Evolutionary conservation across 176 grass and related monocot genomes (phyloP).

Genomic region (Luzula sylvatica): DNA sequence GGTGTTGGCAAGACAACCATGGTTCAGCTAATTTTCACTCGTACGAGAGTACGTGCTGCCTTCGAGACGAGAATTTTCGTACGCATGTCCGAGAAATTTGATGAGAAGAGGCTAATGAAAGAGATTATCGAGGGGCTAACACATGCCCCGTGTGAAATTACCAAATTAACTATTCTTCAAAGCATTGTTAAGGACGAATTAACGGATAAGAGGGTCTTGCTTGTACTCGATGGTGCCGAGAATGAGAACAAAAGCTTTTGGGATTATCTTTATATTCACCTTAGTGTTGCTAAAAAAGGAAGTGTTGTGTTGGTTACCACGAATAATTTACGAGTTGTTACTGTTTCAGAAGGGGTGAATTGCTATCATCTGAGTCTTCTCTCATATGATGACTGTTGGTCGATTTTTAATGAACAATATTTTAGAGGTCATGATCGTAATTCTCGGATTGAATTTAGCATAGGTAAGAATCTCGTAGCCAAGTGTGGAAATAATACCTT

Average conservation of each 20-base stretch:
- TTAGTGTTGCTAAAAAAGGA: neutral
- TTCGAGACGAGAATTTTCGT: neutral
- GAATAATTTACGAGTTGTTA: neutral
- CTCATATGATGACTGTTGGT: neutral
- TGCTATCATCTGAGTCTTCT: conserved; percentile 7
- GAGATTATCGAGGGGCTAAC: neutral
- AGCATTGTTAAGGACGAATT: neutral
- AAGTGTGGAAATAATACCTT: conserved; percentile 4
- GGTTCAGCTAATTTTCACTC: neutral
- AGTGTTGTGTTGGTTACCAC: conserved; percentile 25
- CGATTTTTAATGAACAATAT: neutral
- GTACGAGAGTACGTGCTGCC: neutral
- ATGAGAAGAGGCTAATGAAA: conserved; percentile 13
- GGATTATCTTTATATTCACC: neutral
- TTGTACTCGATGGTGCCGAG: conserved; percentile 22
- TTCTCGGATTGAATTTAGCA: neutral
- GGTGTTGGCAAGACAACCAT: neutral
- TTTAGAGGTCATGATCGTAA: neutral
- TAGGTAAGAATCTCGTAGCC: neutral
- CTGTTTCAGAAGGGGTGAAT: neutral
- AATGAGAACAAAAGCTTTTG: conserved; percentile 4
- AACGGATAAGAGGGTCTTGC: neutral
- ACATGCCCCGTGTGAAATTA: neutral
- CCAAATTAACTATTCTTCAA: neutral
- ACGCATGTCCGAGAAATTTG: neutral